Evolutionary conservation across 1,139 yeast genomes (phyloP).

Genomic region (Cylindricascospora bacillispora): DNA sequence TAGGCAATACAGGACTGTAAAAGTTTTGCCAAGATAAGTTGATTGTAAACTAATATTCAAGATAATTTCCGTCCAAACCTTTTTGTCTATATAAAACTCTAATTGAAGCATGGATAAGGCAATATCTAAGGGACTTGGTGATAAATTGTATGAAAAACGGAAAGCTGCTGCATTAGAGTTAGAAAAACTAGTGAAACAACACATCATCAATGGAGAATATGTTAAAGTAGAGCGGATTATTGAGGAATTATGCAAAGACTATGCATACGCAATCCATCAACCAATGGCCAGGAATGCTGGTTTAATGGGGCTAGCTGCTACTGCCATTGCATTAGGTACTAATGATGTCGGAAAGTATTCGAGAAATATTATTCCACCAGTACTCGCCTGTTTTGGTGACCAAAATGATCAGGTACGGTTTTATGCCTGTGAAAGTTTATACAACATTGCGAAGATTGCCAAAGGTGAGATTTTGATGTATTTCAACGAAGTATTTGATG

Average conservation of each 20-base stretch:
- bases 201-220: conserved; percentile 53
- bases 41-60: no score
- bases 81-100: no score
- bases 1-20: no score
- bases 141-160: conserved; percentile 85
- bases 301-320: conserved; percentile 63
- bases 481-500: conserved; percentile 91
- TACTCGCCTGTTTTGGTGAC: conserved; percentile 89
- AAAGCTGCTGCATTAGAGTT: conserved; percentile 88
- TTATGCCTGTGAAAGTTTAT: conserved; percentile 92
- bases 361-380: conserved; percentile 84
- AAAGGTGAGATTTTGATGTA: conserved; percentile 85
- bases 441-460: conserved; percentile 93
- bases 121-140: conserved; percentile 71
- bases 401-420: conserved; percentile 94
- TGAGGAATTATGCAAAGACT: conserved; percentile 53
- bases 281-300: conserved; percentile 72
- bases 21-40: no score
- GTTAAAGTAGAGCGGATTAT: conserved; percentile 58
- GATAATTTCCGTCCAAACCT: no score
- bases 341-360: conserved; percentile 59
- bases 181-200: conserved; percentile 66
- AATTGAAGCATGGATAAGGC: conserved; percentile 46
- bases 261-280: conserved; percentile 64
- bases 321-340: conserved; percentile 65